Evolutionary conservation across 805 yeast species (phyloP).

Genomic region (Candida khao-thaluensis): DNA sequence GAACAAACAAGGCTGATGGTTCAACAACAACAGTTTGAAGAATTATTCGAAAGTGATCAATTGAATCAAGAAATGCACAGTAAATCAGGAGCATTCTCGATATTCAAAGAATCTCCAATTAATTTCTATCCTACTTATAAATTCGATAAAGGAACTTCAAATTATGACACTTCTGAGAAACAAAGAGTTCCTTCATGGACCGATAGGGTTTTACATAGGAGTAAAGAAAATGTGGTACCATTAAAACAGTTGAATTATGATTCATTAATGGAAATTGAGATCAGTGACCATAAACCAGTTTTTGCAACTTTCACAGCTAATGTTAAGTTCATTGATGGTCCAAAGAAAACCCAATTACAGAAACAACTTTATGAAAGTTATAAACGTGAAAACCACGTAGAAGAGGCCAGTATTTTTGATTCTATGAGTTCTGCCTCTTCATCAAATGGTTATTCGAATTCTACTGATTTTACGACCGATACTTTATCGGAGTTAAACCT

Average conservation of each 20-base stretch:
- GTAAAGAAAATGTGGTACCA: slow-evolving; percentile 27
- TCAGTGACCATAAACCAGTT: slow-evolving; percentile 93
- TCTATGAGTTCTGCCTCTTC: slow-evolving; percentile 10
- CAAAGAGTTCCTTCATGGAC: slow-evolving; percentile 97
- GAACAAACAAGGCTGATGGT: slow-evolving; percentile 69
- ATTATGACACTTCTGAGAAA: slow-evolving; percentile 87
- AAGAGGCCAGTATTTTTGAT: slow-evolving; percentile 10
- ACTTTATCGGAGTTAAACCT: slow-evolving; percentile 37
- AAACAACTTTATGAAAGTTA: slow-evolving; percentile 28
- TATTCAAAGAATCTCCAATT: slow-evolving; percentile 73
- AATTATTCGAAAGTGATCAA: slow-evolving; percentile 73
- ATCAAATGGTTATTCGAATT: not conserved
- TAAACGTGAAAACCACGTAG: slow-evolving; percentile 27
- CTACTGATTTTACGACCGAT: slow-evolving; percentile 23
- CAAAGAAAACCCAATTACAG: slow-evolving; percentile 27
- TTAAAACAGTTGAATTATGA: slow-evolving; percentile 68
- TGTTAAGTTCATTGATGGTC: slow-evolving; percentile 63
- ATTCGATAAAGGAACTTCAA: slow-evolving; percentile 78
- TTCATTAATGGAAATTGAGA: slow-evolving; percentile 53
- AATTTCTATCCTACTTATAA: slow-evolving; percentile 89
- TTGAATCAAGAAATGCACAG: slow-evolving; percentile 65
- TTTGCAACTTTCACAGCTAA: slow-evolving; percentile 70
- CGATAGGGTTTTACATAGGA: slow-evolving; percentile 75
- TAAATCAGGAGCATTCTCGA: slow-evolving; percentile 67
- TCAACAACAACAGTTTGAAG: slow-evolving; percentile 41